Percentiles rank a stretch among this genome's conserved stretches.
These are phyloP conservation scores for Hypoxylon sp. DNA, from an alignment of 2,329 filamentous ascomycete species.

Conservation along the genomic window DNA sequence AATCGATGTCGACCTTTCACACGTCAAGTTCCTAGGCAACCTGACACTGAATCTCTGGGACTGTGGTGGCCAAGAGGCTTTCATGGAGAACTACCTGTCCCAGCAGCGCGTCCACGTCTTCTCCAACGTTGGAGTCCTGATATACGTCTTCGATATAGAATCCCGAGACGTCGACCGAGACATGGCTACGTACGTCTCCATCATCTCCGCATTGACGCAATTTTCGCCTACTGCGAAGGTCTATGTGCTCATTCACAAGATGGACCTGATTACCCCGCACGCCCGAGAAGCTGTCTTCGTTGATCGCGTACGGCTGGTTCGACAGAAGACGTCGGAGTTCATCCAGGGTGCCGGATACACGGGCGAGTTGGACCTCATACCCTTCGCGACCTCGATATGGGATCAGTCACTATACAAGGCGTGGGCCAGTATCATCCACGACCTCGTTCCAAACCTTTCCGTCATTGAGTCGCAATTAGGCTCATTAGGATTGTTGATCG, in stretches of 20 bases:
- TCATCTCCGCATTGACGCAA: slow-evolving; percentile 89
- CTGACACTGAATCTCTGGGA: slow-evolving; percentile 98
- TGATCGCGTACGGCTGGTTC: slow-evolving; percentile 82
- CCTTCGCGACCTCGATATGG: slow-evolving; percentile 98
- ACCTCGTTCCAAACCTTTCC: slow-evolving; percentile 92
- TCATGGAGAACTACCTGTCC: slow-evolving; percentile 98
- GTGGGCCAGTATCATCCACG: slow-evolving; percentile 98
- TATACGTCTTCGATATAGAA: slow-evolving; percentile 99
- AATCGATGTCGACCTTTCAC: slow-evolving; percentile 97
- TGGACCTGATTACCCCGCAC: slow-evolving; percentile 90
- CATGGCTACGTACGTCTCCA: slow-evolving; percentile 89
- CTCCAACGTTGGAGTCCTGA: slow-evolving; percentile 93
- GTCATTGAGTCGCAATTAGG: slow-evolving; percentile 89
- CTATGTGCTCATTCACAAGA: slow-evolving; percentile 98
- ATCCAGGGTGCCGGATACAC: slow-evolving; percentile 57
- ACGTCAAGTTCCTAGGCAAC: slow-evolving; percentile 99
- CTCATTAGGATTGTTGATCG: slow-evolving; percentile 85
- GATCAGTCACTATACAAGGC: slow-evolving; percentile 98
- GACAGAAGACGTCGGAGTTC: slow-evolving; percentile 75
- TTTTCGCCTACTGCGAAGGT: slow-evolving; percentile 85
- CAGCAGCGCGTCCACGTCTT: slow-evolving; percentile 97
- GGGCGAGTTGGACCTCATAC: slow-evolving; percentile 76
- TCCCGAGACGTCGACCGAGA: slow-evolving; percentile 94
- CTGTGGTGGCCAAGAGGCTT: slow-evolving; percentile 97
- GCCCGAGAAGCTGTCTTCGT: slow-evolving; percentile 86